Evolutionary conservation across 257 asterid species (phyloP).

Genomic region (Solanum infundibuliforme): DNA sequence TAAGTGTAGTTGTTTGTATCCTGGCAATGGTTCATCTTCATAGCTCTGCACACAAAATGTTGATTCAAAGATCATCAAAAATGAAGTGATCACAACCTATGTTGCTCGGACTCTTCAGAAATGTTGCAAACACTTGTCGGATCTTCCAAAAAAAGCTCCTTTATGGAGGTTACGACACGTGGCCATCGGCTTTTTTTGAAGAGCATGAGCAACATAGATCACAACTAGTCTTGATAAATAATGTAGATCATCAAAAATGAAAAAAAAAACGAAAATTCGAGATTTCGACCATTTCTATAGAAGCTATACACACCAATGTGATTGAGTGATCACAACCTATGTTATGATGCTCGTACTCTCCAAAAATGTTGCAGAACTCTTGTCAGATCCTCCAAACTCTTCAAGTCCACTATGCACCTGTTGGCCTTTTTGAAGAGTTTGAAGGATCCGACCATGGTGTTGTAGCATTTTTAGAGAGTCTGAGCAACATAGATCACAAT

Average conservation of each 20-base stretch:
- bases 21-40: slow-evolving; percentile 65
- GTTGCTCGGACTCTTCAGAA: background rate
- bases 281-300: background rate
- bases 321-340: background rate
- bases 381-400: background rate
- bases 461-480: background rate
- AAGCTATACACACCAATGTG: background rate
- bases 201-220: background rate
- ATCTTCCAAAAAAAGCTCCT: background rate
- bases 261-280: background rate
- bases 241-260: background rate
- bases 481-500: background rate
- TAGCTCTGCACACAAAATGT: slow-evolving; percentile 45
- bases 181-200: background rate
- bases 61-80: background rate
- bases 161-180: background rate
- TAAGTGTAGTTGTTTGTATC: slow-evolving; percentile 38
- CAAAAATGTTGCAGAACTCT: background rate
- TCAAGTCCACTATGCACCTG: background rate
- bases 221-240: background rate
- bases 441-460: background rate
- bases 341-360: background rate
- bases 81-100: background rate
- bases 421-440: background rate
- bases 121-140: background rate